A percentile compares a stretch with the other conserved stretches of the same genome.
phyloP scores from a whole-genome alignment of 2,329 filamentous ascomycete species.

The Penicillium occitanis region DNA sequence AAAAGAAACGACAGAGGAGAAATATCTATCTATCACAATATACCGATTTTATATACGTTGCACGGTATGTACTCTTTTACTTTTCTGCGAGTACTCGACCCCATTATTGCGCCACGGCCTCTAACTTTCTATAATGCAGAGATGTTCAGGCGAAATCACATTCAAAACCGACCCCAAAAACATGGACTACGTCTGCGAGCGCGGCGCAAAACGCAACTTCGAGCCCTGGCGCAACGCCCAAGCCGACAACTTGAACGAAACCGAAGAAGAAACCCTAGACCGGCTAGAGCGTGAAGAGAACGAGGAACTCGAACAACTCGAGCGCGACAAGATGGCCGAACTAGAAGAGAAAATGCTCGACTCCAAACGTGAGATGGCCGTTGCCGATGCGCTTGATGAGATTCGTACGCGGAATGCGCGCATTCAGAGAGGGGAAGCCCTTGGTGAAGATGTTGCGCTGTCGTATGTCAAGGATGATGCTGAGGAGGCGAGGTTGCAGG shows the following conservation, averaged over 20 bases:
- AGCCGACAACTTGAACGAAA: constrained; percentile 63
- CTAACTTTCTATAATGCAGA: constrained; percentile 10
- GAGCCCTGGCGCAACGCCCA: constrained; percentile 80
- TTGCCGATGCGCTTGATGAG: constrained; percentile 93
- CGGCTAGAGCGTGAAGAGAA: constrained; percentile 74
- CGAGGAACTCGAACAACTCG: constrained; percentile 63
- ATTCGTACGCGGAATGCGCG: constrained; percentile 89
- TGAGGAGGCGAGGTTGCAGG: constrained; percentile 59
- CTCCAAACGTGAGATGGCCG: constrained; percentile 91
- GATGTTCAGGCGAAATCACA: constrained; percentile 70
- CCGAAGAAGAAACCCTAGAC: constrained; percentile 82
- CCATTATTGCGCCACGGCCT: not conserved
- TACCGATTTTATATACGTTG: constrained; percentile 90
- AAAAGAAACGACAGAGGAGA: constrained; percentile 88
- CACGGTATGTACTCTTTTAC: constrained; percentile 62
- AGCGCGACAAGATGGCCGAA: constrained; percentile 91
- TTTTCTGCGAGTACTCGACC: not conserved
- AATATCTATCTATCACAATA: constrained; percentile 84
- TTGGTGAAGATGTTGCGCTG: constrained; percentile 56
- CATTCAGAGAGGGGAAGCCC: constrained; percentile 72
- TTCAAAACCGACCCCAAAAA: constrained; percentile 95
- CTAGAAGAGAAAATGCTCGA: constrained; percentile 91
- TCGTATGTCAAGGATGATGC: constrained; percentile 60
- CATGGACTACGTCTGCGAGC: constrained; percentile 77
- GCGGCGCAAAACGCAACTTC: constrained; percentile 86